Evolutionary conservation across 2,329 filamentous ascomycete species (phyloP).

Genomic region (Blastomyces gilchristii): DNA sequence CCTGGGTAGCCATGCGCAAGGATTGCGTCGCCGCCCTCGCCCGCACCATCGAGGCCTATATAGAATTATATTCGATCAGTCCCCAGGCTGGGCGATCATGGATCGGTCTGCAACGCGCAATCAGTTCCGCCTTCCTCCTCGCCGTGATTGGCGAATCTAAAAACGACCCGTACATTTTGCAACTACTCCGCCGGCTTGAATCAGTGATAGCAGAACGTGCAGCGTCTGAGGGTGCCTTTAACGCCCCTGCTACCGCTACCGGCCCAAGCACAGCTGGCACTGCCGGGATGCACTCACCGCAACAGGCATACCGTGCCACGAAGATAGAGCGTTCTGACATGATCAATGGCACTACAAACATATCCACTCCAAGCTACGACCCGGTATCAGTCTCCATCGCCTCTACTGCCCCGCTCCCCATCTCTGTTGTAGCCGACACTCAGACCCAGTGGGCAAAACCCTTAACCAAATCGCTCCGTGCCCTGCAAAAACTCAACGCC

Average conservation of each 20-base stretch:
- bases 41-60: constrained; percentile 49
- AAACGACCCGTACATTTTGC: constrained; percentile 30
- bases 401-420: constrained; percentile 23
- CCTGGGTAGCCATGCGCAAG: constrained; percentile 35
- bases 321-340: constrained; percentile 15
- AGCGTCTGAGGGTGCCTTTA: constrained; percentile 26
- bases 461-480: constrained; percentile 37
- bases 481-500: constrained; percentile 36
- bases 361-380: constrained; percentile 19
- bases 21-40: constrained; percentile 48
- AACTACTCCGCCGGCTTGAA: constrained; percentile 34
- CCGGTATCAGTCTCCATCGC: constrained; percentile 21
- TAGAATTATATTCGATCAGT: constrained; percentile 42
- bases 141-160: constrained; percentile 38
- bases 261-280: not conserved
- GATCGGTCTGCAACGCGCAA: constrained; percentile 39
- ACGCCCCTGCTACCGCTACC: constrained; percentile 8
- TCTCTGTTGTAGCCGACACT: constrained; percentile 23
- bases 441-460: constrained; percentile 39
- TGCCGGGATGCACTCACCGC: constrained; percentile 1
- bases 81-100: constrained; percentile 37
- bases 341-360: constrained; percentile 24
- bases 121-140: constrained; percentile 39
- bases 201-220: constrained; percentile 36
- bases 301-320: not conserved